A percentile compares a stretch with the other conserved stretches of the same genome.
Conservation (phyloP, 805 yeast genomes). For the Saccharomycopsis sp. region DNA sequence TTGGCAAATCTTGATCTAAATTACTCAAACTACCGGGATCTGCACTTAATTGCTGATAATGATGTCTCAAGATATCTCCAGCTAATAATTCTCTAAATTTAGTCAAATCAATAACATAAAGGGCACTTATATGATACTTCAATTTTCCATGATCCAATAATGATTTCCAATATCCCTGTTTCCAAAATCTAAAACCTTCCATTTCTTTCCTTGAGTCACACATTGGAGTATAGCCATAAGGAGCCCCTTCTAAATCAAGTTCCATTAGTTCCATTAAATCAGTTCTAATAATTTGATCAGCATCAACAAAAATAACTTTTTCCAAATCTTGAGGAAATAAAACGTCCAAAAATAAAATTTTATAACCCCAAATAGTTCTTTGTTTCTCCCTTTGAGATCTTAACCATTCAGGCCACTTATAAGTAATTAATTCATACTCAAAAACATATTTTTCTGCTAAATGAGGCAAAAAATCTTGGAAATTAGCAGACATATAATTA, state of each 20-base stretch:
- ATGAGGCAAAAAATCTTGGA: slow-evolving; percentile 48
- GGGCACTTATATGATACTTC: slow-evolving; percentile 76
- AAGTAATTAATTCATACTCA: slow-evolving; percentile 67
- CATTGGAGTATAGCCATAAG: slow-evolving; percentile 85
- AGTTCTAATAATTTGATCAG: slow-evolving; percentile 71
- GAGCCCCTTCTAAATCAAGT: slow-evolving; percentile 65
- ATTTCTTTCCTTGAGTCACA: slow-evolving; percentile 68
- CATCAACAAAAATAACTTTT: slow-evolving; percentile 76
- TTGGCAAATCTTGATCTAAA: slow-evolving; percentile 90
- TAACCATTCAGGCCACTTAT: slow-evolving; percentile 91
- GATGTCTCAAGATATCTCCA: slow-evolving; percentile 74
- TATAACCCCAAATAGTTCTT: slow-evolving; percentile 81
- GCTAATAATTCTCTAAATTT: slow-evolving; percentile 54
- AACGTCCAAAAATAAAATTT: slow-evolving; percentile 77
- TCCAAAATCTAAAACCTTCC: slow-evolving; percentile 89
- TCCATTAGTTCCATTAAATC: slow-evolving; percentile 62
- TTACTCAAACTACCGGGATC: slow-evolving; percentile 75
- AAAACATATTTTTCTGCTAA: slow-evolving; percentile 51
- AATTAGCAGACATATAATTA: slow-evolving; percentile 63
- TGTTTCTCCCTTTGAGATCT: slow-evolving; percentile 68
- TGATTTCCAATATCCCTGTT: slow-evolving; percentile 80
- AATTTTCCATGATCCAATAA: slow-evolving; percentile 42
- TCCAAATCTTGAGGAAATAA: slow-evolving; percentile 71
- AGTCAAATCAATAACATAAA: slow-evolving; percentile 69
- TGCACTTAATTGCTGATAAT: slow-evolving; percentile 70